Base-by-base conservation (phyloP, 345 rosid genomes). In the Citrus hindsii region DNA sequence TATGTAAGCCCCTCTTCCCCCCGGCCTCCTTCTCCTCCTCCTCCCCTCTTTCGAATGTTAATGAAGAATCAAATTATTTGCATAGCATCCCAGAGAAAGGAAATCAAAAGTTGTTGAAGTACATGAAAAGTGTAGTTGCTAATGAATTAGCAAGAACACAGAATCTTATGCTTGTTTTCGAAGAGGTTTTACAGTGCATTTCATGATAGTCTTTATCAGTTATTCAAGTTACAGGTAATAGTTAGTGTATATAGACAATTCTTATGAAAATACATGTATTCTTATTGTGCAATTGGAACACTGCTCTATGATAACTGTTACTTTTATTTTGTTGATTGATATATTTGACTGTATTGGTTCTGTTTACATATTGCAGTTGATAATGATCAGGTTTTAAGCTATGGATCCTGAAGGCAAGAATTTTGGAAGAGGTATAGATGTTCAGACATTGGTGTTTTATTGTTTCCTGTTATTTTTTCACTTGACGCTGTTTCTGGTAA, bases 341-440 rank as follows among this genome's bases (percentile, higher is more conserved):
- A 24, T 65, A 32, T 38, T 18, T 37, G 53, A 56, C 12, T 0
- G 35, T 18, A 67, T 35, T 67, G 10, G 38, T 35, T 55, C 27
- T 67, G 38, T 75, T 28, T 75, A 5, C 25, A 61, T 75, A 70
- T 76, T 81, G 81, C 89, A 89, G 92, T 69, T 84, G 78, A 76
- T 67, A 73, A 82, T 85, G 83, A 38, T 81, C 77, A 78, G 69
- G 80, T 71, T 73, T 76, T 85, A 83, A 85, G 69, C 62, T 76
- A 92, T 92, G 96, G 94, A 92, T 84, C 79, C 82, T 67, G 92
- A 92, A 79, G 84, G 81, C 84, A 90, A 88, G 85, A 90, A 87
- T 64, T 92, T 88, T 79, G 96, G 94, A 83, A 82, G 84, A 82
- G 96, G 96, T 90, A 86, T 53, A 53, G 22, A 53, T 53, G 73